Conservation (phyloP, 345 rosid genomes). For the Salix arbutifolia region DNA sequence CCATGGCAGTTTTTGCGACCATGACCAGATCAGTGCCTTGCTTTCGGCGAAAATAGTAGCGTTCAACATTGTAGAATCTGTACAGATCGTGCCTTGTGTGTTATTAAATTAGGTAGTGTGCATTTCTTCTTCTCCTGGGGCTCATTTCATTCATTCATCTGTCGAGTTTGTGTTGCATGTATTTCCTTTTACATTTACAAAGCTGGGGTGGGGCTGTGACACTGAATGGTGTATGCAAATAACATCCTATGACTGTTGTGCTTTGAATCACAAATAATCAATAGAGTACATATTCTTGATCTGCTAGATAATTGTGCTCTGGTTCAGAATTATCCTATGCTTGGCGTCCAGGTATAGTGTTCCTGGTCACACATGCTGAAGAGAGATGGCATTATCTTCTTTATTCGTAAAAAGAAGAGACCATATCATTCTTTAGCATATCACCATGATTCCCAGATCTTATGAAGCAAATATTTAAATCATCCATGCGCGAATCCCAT, state of each 20-base stretch:
- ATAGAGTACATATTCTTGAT: not conserved
- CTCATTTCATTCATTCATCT: slow-evolving; percentile 12
- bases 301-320: not conserved
- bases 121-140: not conserved
- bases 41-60: not conserved
- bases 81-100: slow-evolving; percentile 6
- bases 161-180: not conserved
- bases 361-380: not conserved
- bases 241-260: slow-evolving; percentile 5
- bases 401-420: not conserved
- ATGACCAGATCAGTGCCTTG: not conserved
- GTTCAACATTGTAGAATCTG: not conserved
- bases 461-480: not conserved
- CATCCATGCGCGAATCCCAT: not conserved
- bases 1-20: not conserved
- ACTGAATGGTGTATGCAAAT: not conserved
- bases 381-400: not conserved
- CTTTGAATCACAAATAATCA: not conserved
- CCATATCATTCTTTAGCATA: not conserved
- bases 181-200: not conserved
- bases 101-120: not conserved
- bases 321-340: not conserved
- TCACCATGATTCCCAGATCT: not conserved
- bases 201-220: not conserved
- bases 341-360: not conserved